Base-by-base conservation (phyloP, 2,329 filamentous ascomycete genomes). In the Claviceps digitariae region DNA sequence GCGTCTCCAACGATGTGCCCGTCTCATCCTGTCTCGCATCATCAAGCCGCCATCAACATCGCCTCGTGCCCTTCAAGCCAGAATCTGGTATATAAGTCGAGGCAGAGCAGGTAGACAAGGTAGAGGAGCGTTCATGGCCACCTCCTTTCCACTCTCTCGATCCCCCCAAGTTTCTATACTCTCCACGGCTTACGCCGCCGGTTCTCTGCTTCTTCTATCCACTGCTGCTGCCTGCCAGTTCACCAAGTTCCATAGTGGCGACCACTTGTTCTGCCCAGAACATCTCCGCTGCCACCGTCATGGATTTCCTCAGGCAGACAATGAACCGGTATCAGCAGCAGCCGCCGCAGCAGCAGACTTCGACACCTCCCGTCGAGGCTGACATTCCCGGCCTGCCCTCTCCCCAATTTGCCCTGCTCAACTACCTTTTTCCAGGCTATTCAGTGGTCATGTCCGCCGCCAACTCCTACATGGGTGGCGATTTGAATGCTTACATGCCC, bases 371-470 rank as follows among this genome's bases (percentile, higher is more conserved):
- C 17, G 17, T 48, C n/a, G 48, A 43, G 6, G 41, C 36, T 17
- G 54, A 34, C n/a, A 51, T 57, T n/a, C 50, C 56, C 1, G 56
- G 51, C 23, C 53, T 51, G 0, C 56, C 56, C 12, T 60, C 64
- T 25, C 64, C 72, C 8, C 72, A 73, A 57, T 69, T 74, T 41
- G 72, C 64, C 51, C 64, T 81, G 15, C 69, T 87, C 34, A 82
- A 86, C 61, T 74, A 75, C 57, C 74, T 87, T 63, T 77, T 87
- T 59, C 83, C 83, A 0, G 82, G 83, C 20, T 83, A 84, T 64
- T 78, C 79, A 8, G 65, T 81, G 54, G 66, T 83, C 52, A 76
- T 78, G 0, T 69, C 72, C 1, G 70, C 74, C 2, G 61, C 82
- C 3, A 70, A 77, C 20, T 73, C 72, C 13, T 81, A 83, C 61